phyloP scores from a whole-genome alignment of 805 yeast genomes.

The Suhomyces sp. region DNA sequence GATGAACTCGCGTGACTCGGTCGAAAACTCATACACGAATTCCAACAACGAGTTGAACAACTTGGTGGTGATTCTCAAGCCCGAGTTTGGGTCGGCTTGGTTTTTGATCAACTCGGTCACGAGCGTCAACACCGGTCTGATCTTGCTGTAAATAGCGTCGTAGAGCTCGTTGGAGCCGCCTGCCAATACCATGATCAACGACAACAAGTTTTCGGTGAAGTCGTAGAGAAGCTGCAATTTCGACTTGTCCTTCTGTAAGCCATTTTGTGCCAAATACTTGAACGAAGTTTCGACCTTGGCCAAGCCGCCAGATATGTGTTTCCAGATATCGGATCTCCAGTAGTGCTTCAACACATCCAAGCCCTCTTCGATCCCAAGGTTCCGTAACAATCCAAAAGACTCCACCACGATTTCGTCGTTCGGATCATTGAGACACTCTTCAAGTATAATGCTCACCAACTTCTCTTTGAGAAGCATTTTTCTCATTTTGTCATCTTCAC shows the following conservation, averaged over 20 bases:
- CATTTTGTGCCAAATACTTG: slow-evolving; percentile 28
- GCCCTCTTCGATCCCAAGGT: slow-evolving; percentile 82
- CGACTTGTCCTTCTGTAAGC: slow-evolving; percentile 34
- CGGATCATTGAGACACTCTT: slow-evolving; percentile 61
- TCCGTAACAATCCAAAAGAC: slow-evolving; percentile 76
- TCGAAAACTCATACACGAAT: slow-evolving; percentile 56
- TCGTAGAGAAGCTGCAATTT: slow-evolving; percentile 55
- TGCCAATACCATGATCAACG: slow-evolving; percentile 64
- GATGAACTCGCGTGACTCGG: slow-evolving; percentile 56
- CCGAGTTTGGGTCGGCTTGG: slow-evolving; percentile 17
- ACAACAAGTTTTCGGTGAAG: slow-evolving; percentile 68
- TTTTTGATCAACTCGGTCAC: slow-evolving; percentile 36
- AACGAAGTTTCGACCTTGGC: slow-evolving; percentile 50
- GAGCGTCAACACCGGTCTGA: slow-evolving; percentile 38
- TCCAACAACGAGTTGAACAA: slow-evolving; percentile 54
- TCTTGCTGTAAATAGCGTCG: slow-evolving; percentile 44
- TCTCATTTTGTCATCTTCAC: slow-evolving; percentile 67
- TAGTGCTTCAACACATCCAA: slow-evolving; percentile 70
- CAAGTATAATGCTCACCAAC: slow-evolving; percentile 60
- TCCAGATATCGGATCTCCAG: slow-evolving; percentile 80
- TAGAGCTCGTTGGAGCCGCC: slow-evolving; percentile 54
- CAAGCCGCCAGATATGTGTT: slow-evolving; percentile 50
- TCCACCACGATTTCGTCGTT: slow-evolving; percentile 76
- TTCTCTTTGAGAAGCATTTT: slow-evolving; percentile 65
- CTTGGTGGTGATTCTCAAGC: slow-evolving; percentile 36